phyloP scores from a whole-genome alignment of 352 stramenopile genomes.

The Globisporangium acanthophoron region DNA sequence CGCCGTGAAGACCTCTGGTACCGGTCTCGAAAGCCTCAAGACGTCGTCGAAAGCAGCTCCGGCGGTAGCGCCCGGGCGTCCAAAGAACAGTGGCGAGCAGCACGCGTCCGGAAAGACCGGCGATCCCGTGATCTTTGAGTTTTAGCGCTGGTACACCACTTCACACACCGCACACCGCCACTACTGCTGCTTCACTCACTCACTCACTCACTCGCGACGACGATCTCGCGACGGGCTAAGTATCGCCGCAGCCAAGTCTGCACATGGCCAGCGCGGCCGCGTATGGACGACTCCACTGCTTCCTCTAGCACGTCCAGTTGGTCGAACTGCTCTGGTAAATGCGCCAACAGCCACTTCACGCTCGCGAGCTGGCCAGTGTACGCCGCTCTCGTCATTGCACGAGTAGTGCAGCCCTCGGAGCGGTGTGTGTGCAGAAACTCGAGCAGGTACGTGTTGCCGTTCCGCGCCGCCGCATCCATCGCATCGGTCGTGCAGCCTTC shows the following conservation, averaged over 20 bases:
- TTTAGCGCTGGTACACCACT: conserved; percentile 3
- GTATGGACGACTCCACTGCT: conserved; percentile 16
- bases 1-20: background rate
- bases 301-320: conserved; percentile 9
- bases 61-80: background rate
- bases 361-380: conserved; percentile 28
- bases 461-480: conserved; percentile 37
- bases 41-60: background rate
- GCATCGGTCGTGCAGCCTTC: conserved; percentile 37
- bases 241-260: conserved; percentile 18
- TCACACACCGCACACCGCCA: background rate
- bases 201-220: background rate
- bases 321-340: conserved; percentile 21
- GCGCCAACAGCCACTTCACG: conserved; percentile 25
- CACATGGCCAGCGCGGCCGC: conserved; percentile 27
- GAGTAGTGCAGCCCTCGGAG: conserved; percentile 19
- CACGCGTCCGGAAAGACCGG: background rate
- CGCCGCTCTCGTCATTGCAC: conserved; percentile 20
- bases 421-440: conserved; percentile 22
- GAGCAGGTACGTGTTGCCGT: conserved; percentile 32
- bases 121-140: conserved; percentile 9
- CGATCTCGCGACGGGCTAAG: conserved; percentile 5
- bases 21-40: conserved; percentile 4
- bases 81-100: background rate
- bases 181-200: background rate